A percentile compares a stretch with the other conserved stretches of the same genome.
phyloP scores from a whole-genome alignment of 495 filamentous ascomycete species.

The Bombardia bombarda region DNA sequence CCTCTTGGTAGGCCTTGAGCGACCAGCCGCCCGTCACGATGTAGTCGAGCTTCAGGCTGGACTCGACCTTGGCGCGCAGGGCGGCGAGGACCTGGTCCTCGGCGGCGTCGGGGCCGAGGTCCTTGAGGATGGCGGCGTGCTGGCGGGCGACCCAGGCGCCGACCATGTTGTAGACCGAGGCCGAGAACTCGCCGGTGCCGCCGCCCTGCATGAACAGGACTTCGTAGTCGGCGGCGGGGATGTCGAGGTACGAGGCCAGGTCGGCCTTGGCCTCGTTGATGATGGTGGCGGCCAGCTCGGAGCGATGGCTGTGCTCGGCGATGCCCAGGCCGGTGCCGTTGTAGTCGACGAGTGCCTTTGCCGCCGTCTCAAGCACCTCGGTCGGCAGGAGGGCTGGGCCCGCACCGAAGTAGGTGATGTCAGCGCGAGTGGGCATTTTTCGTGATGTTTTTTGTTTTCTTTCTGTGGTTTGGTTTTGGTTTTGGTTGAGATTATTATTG shows the following conservation, averaged over 20 bases:
- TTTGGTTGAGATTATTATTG: background rate
- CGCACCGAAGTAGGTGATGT: slow-evolving; percentile 58
- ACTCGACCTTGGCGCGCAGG: slow-evolving; percentile 51
- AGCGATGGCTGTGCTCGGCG: slow-evolving; percentile 85
- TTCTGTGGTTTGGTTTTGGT: background rate
- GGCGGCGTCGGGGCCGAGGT: slow-evolving; percentile 27
- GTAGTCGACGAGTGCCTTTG: slow-evolving; percentile 73
- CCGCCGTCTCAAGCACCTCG: slow-evolving; percentile 62
- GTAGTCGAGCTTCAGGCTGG: slow-evolving; percentile 75
- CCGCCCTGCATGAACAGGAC: slow-evolving; percentile 77
- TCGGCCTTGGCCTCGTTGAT: slow-evolving; percentile 57
- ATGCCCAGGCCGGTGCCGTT: slow-evolving; percentile 71
- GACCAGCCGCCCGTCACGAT: slow-evolving; percentile 92
- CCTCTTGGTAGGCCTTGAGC: slow-evolving; percentile 84
- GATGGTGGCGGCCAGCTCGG: slow-evolving; percentile 62
- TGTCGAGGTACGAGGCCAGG: slow-evolving; percentile 60
- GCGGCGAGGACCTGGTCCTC: slow-evolving; percentile 45
- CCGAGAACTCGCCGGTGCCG: slow-evolving; percentile 76
- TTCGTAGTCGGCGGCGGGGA: slow-evolving; percentile 64
- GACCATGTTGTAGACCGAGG: slow-evolving; percentile 73
- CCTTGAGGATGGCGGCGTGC: slow-evolving; percentile 30
- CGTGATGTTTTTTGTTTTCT: background rate
- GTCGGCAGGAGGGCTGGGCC: slow-evolving; percentile 81
- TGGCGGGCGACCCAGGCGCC: slow-evolving; percentile 69
- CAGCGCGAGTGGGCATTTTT: slow-evolving; percentile 23